Conservation (phyloP, 2,329 filamentous ascomycete genomes). For the Cyclaneusma minus region DNA sequence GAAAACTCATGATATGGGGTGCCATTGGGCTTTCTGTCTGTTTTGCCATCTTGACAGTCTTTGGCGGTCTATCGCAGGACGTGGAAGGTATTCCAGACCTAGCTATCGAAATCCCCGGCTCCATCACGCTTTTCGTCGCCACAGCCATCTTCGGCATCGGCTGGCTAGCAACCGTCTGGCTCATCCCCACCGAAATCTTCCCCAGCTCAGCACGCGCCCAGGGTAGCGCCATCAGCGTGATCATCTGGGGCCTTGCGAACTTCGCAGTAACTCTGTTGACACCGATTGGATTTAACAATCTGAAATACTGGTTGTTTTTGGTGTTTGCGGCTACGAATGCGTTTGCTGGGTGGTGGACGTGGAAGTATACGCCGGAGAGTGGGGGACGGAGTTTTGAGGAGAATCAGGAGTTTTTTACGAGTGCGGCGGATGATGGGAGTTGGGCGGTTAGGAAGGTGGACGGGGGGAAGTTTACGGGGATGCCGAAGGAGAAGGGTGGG, state of each 20-base stretch:
- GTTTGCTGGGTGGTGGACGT: conserved; percentile 38
- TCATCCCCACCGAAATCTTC: conserved; percentile 43
- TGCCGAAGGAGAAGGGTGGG: conserved; percentile 8
- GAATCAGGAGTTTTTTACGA: conserved; percentile 41
- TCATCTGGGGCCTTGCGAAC: conserved; percentile 40
- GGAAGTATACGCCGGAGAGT: conserved; percentile 32
- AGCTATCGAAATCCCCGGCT: conserved; percentile 31
- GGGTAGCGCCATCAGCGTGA: conserved; percentile 36
- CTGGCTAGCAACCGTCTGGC: conserved; percentile 43
- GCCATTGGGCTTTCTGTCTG: conserved; percentile 29
- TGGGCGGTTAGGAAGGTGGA: conserved; percentile 38
- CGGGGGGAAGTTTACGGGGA: conserved; percentile 28
- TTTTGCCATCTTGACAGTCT: conserved; percentile 34
- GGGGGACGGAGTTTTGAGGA: conserved; percentile 43
- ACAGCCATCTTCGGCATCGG: conserved; percentile 45
- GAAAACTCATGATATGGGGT: conserved; percentile 36
- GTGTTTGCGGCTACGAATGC: conserved; percentile 38
- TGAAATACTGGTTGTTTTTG: conserved; percentile 41
- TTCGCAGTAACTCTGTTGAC: conserved; percentile 41
- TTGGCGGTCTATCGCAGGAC: conserved; percentile 31
- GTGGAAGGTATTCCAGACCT: conserved; percentile 23
- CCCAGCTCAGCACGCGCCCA: conserved; percentile 37
- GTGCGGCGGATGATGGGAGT: conserved; percentile 30
- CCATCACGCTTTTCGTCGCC: conserved; percentile 35
- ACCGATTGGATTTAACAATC: conserved; percentile 41